Base-by-base conservation (phyloP, 805 yeast genomes). In the Yarrowia porcina region DNA sequence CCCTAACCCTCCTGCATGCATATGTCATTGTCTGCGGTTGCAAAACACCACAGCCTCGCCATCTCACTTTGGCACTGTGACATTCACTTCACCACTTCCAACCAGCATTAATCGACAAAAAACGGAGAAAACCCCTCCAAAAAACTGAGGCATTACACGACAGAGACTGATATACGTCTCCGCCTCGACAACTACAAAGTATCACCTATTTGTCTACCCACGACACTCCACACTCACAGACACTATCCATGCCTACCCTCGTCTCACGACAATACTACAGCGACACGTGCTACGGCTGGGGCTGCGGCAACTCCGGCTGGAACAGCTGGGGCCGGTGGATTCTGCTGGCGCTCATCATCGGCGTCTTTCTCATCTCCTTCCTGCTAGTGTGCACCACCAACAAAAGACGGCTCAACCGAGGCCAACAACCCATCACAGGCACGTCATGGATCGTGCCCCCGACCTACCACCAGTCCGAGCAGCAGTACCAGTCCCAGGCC, bases 361-460 rank as follows among this genome's bases (percentile, higher is more conserved):
- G 65, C 9, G 66, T 67, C 13, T 45, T 71, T 21, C 33, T 69
- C 28, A 18, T 69, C 9, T 23, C 63, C 27, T 45, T 74, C n/a
- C 64, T 72, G 33, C 49, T 68, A 27, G 54, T 67, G 9, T 68
- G 75, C 20, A 50, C 65, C 23, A 65, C 66, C 47, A 67, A 73
- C 13, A 42, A 67, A 6, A 42, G 66, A n/a, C 65, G 73, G 35
- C 73, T 72, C 4, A 63, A 66, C 10, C 65, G 63, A 2, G 82
- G 83, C 44, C 75, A 77, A 65, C 77, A 75, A 27, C 96, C 96
- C 0, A 77, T 89, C 1, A 76, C 82, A 64, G 93, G 93, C 10
- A 88, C 94, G 0, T 82, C 88, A 11, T 88, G 96, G 96, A 83
- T 90, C 77, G 87, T 94, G 0, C 97, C 97, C 7, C 96, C 96